Percentiles rank a stretch among this genome's conserved stretches.
phyloP scores from a whole-genome alignment of 768 basidiomycete genomes.

The Calocybe cyanea region DNA sequence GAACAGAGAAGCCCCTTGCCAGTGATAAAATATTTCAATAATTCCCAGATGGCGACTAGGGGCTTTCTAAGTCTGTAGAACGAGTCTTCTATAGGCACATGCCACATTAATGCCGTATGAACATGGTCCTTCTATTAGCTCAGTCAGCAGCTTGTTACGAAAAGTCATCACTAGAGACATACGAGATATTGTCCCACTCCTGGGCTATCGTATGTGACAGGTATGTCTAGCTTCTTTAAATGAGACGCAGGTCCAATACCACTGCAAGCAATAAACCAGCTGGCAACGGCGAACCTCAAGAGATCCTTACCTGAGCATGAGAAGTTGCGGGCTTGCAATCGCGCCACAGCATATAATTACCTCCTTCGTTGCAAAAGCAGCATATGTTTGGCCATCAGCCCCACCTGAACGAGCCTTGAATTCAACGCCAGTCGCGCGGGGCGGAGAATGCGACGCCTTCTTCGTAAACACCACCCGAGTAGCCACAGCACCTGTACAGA shows the following conservation, averaged over 20 bases:
- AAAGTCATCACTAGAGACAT: neutral
- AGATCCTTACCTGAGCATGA: slow-evolving; percentile 11
- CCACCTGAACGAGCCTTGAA: no score
- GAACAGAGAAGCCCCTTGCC: slow-evolving; percentile 7
- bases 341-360: slow-evolving; percentile 10
- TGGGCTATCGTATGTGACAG: slow-evolving; percentile 2
- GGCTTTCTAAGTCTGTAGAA: slow-evolving; percentile 4
- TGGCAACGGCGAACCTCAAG: neutral
- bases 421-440: neutral
- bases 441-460: no score
- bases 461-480: slow-evolving; percentile 1
- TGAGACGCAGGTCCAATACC: slow-evolving; percentile 1
- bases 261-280: neutral
- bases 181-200: slow-evolving; percentile 8
- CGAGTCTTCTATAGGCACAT: neutral
- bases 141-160: neutral
- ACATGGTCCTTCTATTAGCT: slow-evolving; percentile 4
- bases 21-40: slow-evolving; percentile 7
- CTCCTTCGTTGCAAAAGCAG: slow-evolving; percentile 6
- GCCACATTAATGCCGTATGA: slow-evolving; percentile 7
- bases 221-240: slow-evolving; percentile 4
- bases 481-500: slow-evolving; percentile 12
- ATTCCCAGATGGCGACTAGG: slow-evolving; percentile 1
- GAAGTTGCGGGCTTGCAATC: slow-evolving; percentile 9
- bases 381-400: neutral